Conservation (phyloP, 306 rosid species). For the Gillenia trifoliata region DNA sequence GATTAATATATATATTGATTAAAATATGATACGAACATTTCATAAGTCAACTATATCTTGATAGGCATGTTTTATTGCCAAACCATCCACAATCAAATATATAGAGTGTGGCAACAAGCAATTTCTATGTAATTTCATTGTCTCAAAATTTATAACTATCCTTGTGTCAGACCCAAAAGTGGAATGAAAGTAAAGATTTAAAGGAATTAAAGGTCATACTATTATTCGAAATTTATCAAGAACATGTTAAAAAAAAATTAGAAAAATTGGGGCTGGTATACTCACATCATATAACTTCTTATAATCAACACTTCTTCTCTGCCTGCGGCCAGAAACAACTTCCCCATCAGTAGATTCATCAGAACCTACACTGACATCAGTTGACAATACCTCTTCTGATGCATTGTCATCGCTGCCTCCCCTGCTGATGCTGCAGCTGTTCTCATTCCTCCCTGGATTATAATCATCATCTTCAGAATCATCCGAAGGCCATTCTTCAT, state of each 20-base stretch:
- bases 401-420: constrained; percentile 40
- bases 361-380: constrained; percentile 43
- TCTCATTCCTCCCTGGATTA: constrained; percentile 67
- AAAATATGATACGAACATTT: background rate
- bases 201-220: background rate
- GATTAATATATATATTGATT: background rate
- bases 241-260: background rate
- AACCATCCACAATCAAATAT: background rate
- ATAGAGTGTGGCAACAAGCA: background rate
- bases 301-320: constrained; percentile 68
- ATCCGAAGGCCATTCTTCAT: constrained; percentile 87
- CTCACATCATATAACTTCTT: constrained; percentile 72
- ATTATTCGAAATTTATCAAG: background rate
- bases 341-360: constrained; percentile 57
- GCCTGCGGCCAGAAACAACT: constrained; percentile 58
- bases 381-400: constrained; percentile 36
- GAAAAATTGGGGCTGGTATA: constrained; percentile 9
- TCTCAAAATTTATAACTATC: background rate
- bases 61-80: background rate
- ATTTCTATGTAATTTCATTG: background rate
- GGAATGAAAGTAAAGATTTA: background rate
- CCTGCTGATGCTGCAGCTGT: constrained; percentile 28
- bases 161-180: background rate
- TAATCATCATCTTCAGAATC: constrained; percentile 91
- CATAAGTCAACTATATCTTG: background rate